Evolutionary conservation across 352 stramenopile species (phyloP).

Genomic region (Phytophthora colocasiae): DNA sequence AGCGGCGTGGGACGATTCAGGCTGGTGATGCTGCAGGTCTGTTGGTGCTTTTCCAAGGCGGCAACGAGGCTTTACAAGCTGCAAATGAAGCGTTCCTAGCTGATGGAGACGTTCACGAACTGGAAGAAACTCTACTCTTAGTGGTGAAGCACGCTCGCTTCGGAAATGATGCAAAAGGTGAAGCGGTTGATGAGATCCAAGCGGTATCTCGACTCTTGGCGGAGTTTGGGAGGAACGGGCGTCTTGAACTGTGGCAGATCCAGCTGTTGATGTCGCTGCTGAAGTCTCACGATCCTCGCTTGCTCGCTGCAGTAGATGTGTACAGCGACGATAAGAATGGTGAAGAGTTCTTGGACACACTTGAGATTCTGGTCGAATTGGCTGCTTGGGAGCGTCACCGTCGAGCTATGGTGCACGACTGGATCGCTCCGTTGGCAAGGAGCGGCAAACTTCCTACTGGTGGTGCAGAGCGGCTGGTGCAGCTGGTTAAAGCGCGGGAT

Average conservation of each 20-base stretch:
- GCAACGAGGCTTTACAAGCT: slow-evolving; percentile 77
- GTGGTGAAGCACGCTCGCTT: slow-evolving; percentile 86
- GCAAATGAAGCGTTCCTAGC: slow-evolving; percentile 78
- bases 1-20: slow-evolving; percentile 53
- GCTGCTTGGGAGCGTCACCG: slow-evolving; percentile 68
- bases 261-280: slow-evolving; percentile 64
- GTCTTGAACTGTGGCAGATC: slow-evolving; percentile 61
- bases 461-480: slow-evolving; percentile 44
- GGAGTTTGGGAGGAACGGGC: slow-evolving; percentile 40
- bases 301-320: slow-evolving; percentile 64
- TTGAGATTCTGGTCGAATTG: slow-evolving; percentile 68
- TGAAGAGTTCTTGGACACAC: slow-evolving; percentile 60
- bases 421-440: slow-evolving; percentile 57
- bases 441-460: slow-evolving; percentile 29
- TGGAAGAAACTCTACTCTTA: slow-evolving; percentile 81
- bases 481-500: slow-evolving; percentile 59
- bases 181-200: slow-evolving; percentile 34
- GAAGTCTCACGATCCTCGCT: slow-evolving; percentile 48
- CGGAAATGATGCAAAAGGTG: slow-evolving; percentile 25
- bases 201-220: slow-evolving; percentile 44
- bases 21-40: slow-evolving; percentile 68
- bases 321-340: slow-evolving; percentile 58
- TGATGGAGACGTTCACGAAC: slow-evolving; percentile 75
- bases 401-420: slow-evolving; percentile 55
- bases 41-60: slow-evolving; percentile 64